A percentile compares a stretch with the other conserved stretches of the same genome.
These are phyloP conservation scores for Aspergillus pseudoterreus DNA, from an alignment of 2,329 filamentous ascomycete species.

Conservation along the genomic window DNA sequence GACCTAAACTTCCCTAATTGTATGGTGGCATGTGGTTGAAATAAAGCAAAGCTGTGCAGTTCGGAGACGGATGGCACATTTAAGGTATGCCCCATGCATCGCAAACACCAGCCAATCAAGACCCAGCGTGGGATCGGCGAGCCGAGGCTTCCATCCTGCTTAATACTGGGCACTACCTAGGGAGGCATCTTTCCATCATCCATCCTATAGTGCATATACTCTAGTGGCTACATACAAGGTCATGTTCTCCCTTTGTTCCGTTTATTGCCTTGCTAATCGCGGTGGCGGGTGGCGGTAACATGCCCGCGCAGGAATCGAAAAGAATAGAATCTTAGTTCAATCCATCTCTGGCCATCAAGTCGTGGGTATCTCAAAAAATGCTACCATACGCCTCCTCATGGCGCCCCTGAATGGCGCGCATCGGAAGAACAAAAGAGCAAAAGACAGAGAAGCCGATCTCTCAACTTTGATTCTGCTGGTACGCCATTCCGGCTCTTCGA, in stretches of 20 bases:
- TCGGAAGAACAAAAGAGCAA: neutral
- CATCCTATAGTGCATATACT: too few relatives aligned
- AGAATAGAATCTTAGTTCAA: neutral
- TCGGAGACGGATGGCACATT: too few relatives aligned
- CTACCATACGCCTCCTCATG: constrained; percentile 1
- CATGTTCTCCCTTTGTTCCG: too few relatives aligned
- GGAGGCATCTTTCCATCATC: too few relatives aligned
- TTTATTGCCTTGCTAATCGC: too few relatives aligned
- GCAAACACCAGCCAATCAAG: neutral
- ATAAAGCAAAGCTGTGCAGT: neutral
- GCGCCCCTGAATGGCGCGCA: neutral
- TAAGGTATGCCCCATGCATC: neutral
- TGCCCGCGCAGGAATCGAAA: neutral
- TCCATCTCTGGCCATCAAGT: neutral
- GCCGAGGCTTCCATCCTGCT: too few relatives aligned
- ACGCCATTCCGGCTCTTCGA: constrained; percentile 38
- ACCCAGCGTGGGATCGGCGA: neutral
- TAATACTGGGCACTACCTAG: too few relatives aligned
- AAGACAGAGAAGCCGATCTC: neutral
- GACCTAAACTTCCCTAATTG: neutral
- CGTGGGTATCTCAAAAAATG: constrained; percentile 8
- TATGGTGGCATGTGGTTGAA: neutral
- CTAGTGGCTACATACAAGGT: too few relatives aligned
- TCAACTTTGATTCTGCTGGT: constrained; percentile 18
- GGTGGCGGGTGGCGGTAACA: too few relatives aligned